Percentiles rank a stretch among this genome's conserved stretches.
These are phyloP conservation scores for Geosmithia morbida DNA, from an alignment of 2,329 filamentous ascomycete species.

Conservation along the genomic window DNA sequence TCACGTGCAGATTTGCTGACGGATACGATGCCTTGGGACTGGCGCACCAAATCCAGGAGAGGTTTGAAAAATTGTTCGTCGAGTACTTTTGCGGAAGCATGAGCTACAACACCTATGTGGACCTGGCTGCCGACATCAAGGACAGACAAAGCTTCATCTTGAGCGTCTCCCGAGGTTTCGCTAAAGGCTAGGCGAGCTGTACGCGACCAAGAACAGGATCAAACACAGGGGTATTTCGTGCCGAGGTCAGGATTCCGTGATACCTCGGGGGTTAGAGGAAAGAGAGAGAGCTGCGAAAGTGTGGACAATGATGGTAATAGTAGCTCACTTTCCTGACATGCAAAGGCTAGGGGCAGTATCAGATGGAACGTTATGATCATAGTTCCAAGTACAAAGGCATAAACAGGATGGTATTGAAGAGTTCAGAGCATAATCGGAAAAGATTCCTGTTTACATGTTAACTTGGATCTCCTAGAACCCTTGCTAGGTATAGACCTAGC, in stretches of 20 bases:
- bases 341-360: too few species aligned
- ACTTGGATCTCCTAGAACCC: too few species aligned
- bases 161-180: conserved; percentile 15
- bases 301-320: too few species aligned
- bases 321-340: too few species aligned
- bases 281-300: too few species aligned
- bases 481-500: too few species aligned
- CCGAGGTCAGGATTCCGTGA: not conserved
- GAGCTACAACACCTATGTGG: conserved; percentile 12
- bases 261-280: too few species aligned
- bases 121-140: conserved; percentile 8
- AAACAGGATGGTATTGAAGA: too few species aligned
- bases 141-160: conserved; percentile 14
- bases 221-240: conserved; percentile 12
- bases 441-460: too few species aligned
- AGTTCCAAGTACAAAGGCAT: too few species aligned
- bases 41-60: conserved; percentile 8
- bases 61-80: conserved; percentile 11
- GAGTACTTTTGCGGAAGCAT: conserved; percentile 18
- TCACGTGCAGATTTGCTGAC: conserved; percentile 19
- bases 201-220: conserved; percentile 9
- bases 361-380: too few species aligned
- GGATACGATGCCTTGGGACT: conserved; percentile 16
- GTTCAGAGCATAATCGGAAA: too few species aligned
- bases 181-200: conserved; percentile 12